Conservation (phyloP, 495 filamentous ascomycete species). For the Podospora conica region DNA sequence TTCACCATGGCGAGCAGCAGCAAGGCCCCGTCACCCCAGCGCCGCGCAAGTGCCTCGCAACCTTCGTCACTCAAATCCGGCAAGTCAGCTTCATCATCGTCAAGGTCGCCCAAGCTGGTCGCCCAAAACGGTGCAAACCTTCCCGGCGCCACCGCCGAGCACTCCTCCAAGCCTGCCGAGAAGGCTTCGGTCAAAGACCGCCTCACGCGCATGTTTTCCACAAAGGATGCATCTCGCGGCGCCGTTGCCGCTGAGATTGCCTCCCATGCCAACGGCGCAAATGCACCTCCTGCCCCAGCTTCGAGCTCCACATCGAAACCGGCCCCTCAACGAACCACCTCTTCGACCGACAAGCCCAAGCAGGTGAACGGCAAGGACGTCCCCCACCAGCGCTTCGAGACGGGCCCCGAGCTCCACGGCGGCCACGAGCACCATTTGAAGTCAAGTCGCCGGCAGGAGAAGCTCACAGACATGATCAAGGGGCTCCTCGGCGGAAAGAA, state of each 20-base stretch:
- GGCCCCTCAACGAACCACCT: constrained; percentile 25
- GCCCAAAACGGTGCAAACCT: constrained; percentile 33
- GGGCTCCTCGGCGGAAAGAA: constrained; percentile 74
- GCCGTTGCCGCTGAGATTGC: constrained; percentile 17
- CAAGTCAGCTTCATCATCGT: constrained; percentile 22
- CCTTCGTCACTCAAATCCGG: constrained; percentile 42
- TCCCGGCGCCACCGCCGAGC: constrained; percentile 21
- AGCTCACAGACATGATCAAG: constrained; percentile 85
- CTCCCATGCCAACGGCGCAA: constrained; percentile 14
- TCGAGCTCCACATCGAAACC: constrained; percentile 19
- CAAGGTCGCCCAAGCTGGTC: constrained; percentile 36
- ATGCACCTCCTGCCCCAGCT: constrained; percentile 4
- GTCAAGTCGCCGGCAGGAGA: constrained; percentile 85
- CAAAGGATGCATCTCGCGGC: constrained; percentile 33
- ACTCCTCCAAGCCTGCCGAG: constrained; percentile 34
- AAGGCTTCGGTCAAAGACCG: constrained; percentile 45
- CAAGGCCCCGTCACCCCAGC: constrained; percentile 31
- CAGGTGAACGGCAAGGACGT: constrained; percentile 22
- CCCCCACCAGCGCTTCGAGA: constrained; percentile 38
- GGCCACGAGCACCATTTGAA: constrained; percentile 83
- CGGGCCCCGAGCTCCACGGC: constrained; percentile 41
- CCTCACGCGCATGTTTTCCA: constrained; percentile 47
- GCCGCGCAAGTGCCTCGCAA: constrained; percentile 29
- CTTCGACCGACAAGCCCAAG: constrained; percentile 29
- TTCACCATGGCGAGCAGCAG: constrained; percentile 26